Percentiles rank a stretch among this genome's conserved stretches.
Conservation (phyloP, 192 early-diverging fungal genomes). For the Globomyces pollinis-pini region DNA sequence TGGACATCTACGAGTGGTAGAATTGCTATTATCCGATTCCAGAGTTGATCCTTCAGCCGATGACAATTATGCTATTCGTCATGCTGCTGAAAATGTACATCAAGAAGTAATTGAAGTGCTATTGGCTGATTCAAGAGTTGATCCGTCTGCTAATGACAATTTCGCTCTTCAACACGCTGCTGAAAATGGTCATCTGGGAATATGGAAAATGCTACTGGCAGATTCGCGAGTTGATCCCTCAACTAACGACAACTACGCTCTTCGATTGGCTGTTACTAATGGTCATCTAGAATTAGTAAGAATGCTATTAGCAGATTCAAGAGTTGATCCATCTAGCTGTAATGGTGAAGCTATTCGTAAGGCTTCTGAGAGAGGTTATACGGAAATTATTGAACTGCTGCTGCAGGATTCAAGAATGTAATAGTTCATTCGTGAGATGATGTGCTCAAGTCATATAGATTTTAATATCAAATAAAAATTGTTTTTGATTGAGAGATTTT, state of each 20-base stretch:
- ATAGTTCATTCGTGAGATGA: too few species aligned
- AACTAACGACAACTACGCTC: not conserved
- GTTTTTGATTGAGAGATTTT: too few species aligned
- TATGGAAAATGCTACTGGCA: not conserved
- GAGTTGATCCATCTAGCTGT: not conserved
- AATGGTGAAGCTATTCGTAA: not conserved
- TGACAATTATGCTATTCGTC: not conserved
- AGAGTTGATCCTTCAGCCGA: not conserved
- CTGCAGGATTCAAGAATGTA: constrained; percentile 6
- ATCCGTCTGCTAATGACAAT: not conserved
- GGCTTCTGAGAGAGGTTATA: not conserved
- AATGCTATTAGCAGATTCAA: not conserved
- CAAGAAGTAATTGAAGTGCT: not conserved
- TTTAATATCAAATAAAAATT: too few species aligned
- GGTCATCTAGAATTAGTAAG: not conserved
- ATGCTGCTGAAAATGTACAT: not conserved
- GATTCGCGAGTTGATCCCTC: not conserved
- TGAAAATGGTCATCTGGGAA: not conserved
- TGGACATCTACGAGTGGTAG: not conserved
- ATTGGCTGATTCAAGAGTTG: not conserved
- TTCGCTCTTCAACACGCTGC: not conserved
- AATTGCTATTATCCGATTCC: not conserved
- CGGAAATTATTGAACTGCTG: not conserved
- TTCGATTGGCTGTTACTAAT: not conserved
- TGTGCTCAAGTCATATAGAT: too few species aligned